These are phyloP conservation scores for Penicillium sp. DNA, from an alignment of 2,329 filamentous ascomycete genomes.

Conservation along the genomic window DNA sequence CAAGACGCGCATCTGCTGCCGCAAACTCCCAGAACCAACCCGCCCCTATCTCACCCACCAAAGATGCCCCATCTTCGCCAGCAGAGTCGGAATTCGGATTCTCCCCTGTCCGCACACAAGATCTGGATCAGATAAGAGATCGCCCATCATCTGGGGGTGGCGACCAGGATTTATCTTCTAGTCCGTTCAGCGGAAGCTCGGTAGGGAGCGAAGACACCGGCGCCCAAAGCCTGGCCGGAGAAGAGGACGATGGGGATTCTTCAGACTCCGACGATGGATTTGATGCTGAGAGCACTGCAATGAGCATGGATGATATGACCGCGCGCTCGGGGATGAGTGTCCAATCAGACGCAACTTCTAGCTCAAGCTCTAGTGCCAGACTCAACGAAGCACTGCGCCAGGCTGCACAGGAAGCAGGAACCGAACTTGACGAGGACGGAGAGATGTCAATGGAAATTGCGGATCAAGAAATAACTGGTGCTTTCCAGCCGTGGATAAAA, in stretches of 20 bases:
- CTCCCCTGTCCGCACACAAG: slow-evolving; percentile 65
- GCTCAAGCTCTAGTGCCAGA: slow-evolving; percentile 67
- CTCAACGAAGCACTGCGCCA: slow-evolving; percentile 76
- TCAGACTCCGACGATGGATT: slow-evolving; percentile 51
- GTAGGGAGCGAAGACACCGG: slow-evolving; percentile 48
- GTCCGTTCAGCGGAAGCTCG: slow-evolving; percentile 67
- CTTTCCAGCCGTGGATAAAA: slow-evolving; percentile 51
- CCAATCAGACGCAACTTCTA: slow-evolving; percentile 53
- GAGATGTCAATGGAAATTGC: slow-evolving; percentile 81
- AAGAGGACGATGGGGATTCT: slow-evolving; percentile 44
- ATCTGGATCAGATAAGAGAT: slow-evolving; percentile 60
- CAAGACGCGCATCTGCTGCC: slow-evolving; percentile 68
- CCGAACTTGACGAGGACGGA: slow-evolving; percentile 64
- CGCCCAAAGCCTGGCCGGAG: slow-evolving; percentile 38
- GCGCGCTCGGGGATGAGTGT: slow-evolving; percentile 65
- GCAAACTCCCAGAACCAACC: slow-evolving; percentile 37
- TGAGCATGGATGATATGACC: slow-evolving; percentile 78
- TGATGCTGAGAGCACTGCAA: slow-evolving; percentile 70
- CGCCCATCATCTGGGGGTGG: slow-evolving; percentile 23
- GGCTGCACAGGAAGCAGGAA: slow-evolving; percentile 73
- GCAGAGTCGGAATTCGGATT: slow-evolving; percentile 58
- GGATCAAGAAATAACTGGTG: slow-evolving; percentile 55
- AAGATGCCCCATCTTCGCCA: slow-evolving; percentile 62
- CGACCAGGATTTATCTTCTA: slow-evolving; percentile 70
- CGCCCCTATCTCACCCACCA: slow-evolving; percentile 46